Conservation (phyloP, 202 grass and related monocot genomes). For the Musa balbisiana region DNA sequence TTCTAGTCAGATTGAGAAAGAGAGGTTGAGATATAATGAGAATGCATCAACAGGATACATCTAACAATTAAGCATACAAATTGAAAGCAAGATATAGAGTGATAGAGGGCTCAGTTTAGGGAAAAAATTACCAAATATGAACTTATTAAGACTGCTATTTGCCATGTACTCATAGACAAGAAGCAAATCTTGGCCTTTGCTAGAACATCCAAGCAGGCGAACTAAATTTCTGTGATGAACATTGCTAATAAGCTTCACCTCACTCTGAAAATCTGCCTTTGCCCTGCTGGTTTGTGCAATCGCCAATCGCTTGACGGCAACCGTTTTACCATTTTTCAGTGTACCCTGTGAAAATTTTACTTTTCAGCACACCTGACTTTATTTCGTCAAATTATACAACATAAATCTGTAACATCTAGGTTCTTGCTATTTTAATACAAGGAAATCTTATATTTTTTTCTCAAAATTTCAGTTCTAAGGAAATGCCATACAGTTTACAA, state of each 20-base stretch:
- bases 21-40: no score
- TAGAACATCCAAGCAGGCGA: slow-evolving; percentile 66
- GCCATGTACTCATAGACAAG: slow-evolving; percentile 95
- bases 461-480: not conserved
- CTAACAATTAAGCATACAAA: slow-evolving; percentile 4
- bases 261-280: slow-evolving; percentile 59
- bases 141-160: slow-evolving; percentile 81
- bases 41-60: not conserved
- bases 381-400: no score
- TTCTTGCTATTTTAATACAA: not conserved
- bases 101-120: not conserved
- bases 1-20: no score
- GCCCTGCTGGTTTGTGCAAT: slow-evolving; percentile 46
- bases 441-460: not conserved
- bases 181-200: slow-evolving; percentile 49
- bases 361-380: not conserved
- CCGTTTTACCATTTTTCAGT: slow-evolving; percentile 73
- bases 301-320: slow-evolving; percentile 65
- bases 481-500: not conserved
- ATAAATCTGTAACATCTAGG: slow-evolving; percentile 11
- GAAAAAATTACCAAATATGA: slow-evolving; percentile 58
- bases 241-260: slow-evolving; percentile 87
- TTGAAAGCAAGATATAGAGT: slow-evolving; percentile 22
- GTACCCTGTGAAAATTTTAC: slow-evolving; percentile 35
- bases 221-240: slow-evolving; percentile 76